These are phyloP conservation scores for Bacidia gigantensis DNA, from an alignment of 495 filamentous ascomycete species.

Conservation along the genomic window DNA sequence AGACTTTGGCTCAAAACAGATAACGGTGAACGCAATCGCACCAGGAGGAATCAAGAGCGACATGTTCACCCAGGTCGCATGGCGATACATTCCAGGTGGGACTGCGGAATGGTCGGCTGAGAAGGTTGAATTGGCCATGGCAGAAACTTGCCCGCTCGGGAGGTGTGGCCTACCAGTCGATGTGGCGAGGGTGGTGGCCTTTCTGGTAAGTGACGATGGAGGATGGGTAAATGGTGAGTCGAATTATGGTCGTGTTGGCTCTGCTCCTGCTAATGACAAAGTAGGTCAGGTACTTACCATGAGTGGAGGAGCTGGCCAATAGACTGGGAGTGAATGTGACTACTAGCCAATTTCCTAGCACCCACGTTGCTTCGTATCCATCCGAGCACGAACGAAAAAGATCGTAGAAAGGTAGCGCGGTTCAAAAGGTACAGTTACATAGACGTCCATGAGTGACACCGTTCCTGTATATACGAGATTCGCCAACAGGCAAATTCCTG, in stretches of 20 bases:
- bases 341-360: too few species aligned
- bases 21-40: conserved; percentile 53
- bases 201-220: conserved; percentile 50
- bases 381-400: too few species aligned
- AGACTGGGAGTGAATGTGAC: too few species aligned
- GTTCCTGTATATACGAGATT: too few species aligned
- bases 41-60: conserved; percentile 57
- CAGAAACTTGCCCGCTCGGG: conserved; percentile 43
- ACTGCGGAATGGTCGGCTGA: conserved; percentile 18
- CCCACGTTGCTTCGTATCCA: too few species aligned
- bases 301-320: conserved; percentile 17
- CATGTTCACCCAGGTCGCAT: conserved; percentile 53
- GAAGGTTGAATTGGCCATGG: conserved; percentile 28
- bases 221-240: conserved; percentile 55
- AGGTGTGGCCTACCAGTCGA: conserved; percentile 50
- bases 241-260: too few species aligned
- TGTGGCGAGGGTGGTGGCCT: conserved; percentile 50
- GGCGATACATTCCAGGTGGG: conserved; percentile 50
- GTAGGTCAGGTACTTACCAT: conserved; percentile 17
- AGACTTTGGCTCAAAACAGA: conserved; percentile 36
- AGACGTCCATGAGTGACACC: too few species aligned
- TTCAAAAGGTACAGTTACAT: too few species aligned
- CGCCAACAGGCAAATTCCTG: too few species aligned
- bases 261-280: conserved; percentile 5
- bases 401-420: too few species aligned